These are phyloP conservation scores for Cryphonectria radicalis DNA, from an alignment of 2,329 filamentous ascomycete species.

Conservation along the genomic window DNA sequence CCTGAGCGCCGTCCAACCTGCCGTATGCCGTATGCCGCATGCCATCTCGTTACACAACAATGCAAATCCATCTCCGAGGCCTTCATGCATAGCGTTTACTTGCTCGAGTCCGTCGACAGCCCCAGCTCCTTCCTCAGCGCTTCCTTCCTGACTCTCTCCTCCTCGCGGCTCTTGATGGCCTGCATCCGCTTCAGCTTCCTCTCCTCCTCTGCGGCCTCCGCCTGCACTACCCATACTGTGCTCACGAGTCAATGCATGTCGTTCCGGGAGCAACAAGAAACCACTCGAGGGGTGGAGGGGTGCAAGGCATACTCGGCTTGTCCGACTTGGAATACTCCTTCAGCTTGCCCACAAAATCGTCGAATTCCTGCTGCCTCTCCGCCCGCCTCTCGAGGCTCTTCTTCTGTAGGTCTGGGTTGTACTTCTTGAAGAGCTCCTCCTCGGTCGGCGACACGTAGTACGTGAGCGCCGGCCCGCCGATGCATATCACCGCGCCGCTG, in stretches of 20 bases:
- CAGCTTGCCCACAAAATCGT: slow-evolving; percentile 80
- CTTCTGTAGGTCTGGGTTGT: slow-evolving; percentile 94
- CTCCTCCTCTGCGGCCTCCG: slow-evolving; percentile 51
- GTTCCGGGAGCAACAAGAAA: neutral
- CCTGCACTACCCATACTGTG: slow-evolving; percentile 56
- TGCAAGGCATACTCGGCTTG: slow-evolving; percentile 74
- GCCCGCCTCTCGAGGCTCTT: slow-evolving; percentile 79
- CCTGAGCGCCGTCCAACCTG: slow-evolving; percentile 25
- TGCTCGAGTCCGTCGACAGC: slow-evolving; percentile 40
- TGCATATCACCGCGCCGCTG: slow-evolving; percentile 72
- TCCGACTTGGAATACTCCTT: slow-evolving; percentile 91
- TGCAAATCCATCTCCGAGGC: neutral
- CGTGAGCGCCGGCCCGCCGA: slow-evolving; percentile 86
- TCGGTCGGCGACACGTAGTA: slow-evolving; percentile 82
- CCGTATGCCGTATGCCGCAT: slow-evolving; percentile 18
- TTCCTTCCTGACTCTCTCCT: slow-evolving; percentile 50
- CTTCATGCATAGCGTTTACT: slow-evolving; percentile 6
- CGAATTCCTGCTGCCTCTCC: slow-evolving; percentile 81
- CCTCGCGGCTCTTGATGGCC: slow-evolving; percentile 43
- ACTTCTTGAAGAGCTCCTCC: slow-evolving; percentile 88
- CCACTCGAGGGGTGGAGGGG: neutral
- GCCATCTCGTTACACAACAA: slow-evolving; percentile 6
- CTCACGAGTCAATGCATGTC: neutral
- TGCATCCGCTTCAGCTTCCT: slow-evolving; percentile 44
- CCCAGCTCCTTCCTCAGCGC: slow-evolving; percentile 56